Evolutionary conservation across 176 grass and related monocot genomes (phyloP).

Genomic region (Puccinellia tenuiflora): DNA sequence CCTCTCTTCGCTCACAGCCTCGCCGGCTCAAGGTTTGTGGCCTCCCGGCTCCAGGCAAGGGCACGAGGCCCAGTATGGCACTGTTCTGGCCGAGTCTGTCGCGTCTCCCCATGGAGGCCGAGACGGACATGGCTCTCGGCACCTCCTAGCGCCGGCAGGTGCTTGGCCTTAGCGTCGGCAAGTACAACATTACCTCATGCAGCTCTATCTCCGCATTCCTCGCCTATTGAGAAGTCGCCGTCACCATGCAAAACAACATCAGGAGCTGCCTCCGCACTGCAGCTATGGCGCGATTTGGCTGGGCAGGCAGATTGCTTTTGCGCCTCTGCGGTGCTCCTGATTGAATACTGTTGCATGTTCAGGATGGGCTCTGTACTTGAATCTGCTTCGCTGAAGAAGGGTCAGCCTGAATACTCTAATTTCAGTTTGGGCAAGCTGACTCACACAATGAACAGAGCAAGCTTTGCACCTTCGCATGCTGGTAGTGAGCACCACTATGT

Average conservation of each 20-base stretch:
- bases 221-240: constrained; percentile 61
- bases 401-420: no score
- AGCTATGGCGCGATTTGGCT: constrained; percentile 72
- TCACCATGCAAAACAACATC: constrained; percentile 18
- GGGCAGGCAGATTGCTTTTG: no score
- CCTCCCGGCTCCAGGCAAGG: constrained; percentile 78
- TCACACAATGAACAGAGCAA: no score
- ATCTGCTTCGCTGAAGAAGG: no score
- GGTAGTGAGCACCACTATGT: no score
- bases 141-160: constrained; percentile 71
- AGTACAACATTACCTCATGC: constrained; percentile 69
- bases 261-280: constrained; percentile 27
- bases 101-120: constrained; percentile 77
- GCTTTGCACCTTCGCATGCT: no score
- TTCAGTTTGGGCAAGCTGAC: no score
- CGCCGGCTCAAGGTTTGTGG: constrained; percentile 88
- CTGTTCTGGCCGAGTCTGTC: constrained; percentile 73
- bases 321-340: no score
- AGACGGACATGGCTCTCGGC: constrained; percentile 63
- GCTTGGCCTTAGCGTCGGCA: constrained; percentile 60
- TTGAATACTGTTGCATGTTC: no score
- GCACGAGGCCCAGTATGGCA: constrained; percentile 57
- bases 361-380: no score
- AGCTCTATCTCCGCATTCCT: constrained; percentile 74
- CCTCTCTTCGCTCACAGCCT: constrained; percentile 85